Conservation (phyloP, 352 stramenopile genomes). For the Hyaloperonospora brassicae region DNA sequence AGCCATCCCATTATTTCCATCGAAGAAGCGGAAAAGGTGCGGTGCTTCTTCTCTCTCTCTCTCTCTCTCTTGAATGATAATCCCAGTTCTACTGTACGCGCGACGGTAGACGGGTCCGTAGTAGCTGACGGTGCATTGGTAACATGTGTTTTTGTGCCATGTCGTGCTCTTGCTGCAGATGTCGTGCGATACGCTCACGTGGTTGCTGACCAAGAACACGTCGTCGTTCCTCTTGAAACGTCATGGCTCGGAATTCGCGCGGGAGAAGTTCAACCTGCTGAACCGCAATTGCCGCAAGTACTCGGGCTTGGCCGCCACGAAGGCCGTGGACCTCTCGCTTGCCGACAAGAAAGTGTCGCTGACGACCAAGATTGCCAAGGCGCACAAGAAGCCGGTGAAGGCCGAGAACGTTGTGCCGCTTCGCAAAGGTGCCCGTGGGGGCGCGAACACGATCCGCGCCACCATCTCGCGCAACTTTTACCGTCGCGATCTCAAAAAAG, state of each 20-base stretch:
- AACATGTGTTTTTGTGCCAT: no score
- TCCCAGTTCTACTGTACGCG: no score
- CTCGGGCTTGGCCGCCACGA: constrained; percentile 90
- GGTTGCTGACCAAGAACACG: constrained; percentile 94
- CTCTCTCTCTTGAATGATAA: no score
- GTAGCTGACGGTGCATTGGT: background rate
- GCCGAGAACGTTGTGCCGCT: constrained; percentile 64
- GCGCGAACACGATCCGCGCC: constrained; percentile 80
- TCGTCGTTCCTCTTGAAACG: constrained; percentile 95
- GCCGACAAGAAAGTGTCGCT: constrained; percentile 84
- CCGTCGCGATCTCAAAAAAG: constrained; percentile 80
- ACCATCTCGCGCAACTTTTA: constrained; percentile 87
- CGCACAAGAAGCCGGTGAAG: constrained; percentile 60
- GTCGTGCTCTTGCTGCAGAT: constrained; percentile 33
- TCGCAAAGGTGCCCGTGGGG: constrained; percentile 75
- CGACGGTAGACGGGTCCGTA: no score
- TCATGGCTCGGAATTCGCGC: constrained; percentile 84
- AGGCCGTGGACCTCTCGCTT: constrained; percentile 88
- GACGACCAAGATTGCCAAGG: constrained; percentile 78
- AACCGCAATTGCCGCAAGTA: constrained; percentile 96
- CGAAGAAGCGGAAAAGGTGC: constrained; percentile 69
- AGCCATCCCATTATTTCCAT: constrained; percentile 82
- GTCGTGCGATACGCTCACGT: constrained; percentile 92
- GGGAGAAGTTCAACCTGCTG: constrained; percentile 94
- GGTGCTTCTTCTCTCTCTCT: background rate